Evolutionary conservation across 306 rosid species (phyloP).

Genomic region (Elaeagnus macrophylla): DNA sequence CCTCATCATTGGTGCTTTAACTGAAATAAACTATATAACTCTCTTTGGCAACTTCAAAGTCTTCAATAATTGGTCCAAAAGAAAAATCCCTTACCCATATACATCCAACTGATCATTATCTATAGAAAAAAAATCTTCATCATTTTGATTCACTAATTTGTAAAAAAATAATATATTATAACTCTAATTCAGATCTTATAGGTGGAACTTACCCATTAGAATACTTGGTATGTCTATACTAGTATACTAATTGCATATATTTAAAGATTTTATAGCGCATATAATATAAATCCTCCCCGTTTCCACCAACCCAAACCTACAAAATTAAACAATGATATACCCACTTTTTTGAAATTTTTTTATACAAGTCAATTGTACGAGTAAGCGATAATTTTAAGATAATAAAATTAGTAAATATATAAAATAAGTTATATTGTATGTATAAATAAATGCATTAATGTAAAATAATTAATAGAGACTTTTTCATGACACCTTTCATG

Average conservation of each 20-base stretch:
- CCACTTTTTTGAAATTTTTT: too few relatives aligned
- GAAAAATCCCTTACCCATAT: conserved; percentile 1
- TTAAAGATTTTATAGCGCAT: conserved; percentile 8
- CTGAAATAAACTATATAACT: conserved; percentile 25
- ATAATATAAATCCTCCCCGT: conserved; percentile 25
- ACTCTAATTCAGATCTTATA: conserved; percentile 7
- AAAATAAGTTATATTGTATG: too few relatives aligned
- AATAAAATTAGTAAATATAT: too few relatives aligned
- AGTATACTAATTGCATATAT: not conserved
- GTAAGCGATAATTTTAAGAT: too few relatives aligned
- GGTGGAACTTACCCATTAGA: not conserved
- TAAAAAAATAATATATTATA: not conserved
- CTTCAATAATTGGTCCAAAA: conserved; percentile 33
- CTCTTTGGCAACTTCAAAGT: not conserved
- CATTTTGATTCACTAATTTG: too few relatives aligned
- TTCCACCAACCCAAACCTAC: conserved; percentile 29
- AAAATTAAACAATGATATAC: too few relatives aligned
- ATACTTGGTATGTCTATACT: not conserved
- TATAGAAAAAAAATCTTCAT: conserved; percentile 5
- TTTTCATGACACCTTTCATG: too few relatives aligned
- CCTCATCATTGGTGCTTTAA: conserved; percentile 35
- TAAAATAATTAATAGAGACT: too few relatives aligned
- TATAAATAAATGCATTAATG: too few relatives aligned
- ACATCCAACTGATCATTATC: conserved; percentile 1
- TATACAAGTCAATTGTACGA: too few relatives aligned